Evolutionary conservation across 1,139 yeast genomes (phyloP), one percentile per base, ranked within the genome.

Genomic region (Candida buenavistaensis): DNA sequence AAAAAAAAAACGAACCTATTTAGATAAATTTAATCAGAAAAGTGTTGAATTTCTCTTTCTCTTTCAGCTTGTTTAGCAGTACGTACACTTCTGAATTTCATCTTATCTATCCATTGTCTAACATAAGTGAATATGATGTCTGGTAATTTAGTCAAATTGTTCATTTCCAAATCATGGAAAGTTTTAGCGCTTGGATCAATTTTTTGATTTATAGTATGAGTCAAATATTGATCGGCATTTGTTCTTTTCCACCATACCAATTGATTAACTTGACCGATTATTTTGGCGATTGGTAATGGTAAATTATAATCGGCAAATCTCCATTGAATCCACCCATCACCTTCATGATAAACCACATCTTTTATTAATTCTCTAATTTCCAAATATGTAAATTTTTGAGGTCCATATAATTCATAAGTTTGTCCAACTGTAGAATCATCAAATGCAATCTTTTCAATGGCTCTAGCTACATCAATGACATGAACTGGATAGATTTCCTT

Each of bases 381-480:
- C 40, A 65, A 62, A 52, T 75, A 72, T n/a, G 81, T 58, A 57
- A 79, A 74, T 50, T 72, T 70, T 57, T 84, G 84, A 14, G 81
- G 75, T n/a, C 95, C 95, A 53, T 67, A 72, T 46, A 87, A 73
- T 62, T 87, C 96, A 58, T 61, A 87, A 34, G 84, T 75, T 62
- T 84, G 75, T 43, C 95, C 95, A 17, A 71, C 72, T 17, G 95
- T 85, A 33, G 86, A 67, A 59, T 87, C 95, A 59, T 87, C 92
- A 57, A 68, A 87, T 11, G 88, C 92, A 50, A 87, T 84, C 51
- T 68, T 73, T 62, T 85, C 95, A 49, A 87, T 68, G 6, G 86
- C 95, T 45, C 75, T 68, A 13, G 95, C 94, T 36, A 87, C 90
- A 55, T 87, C 95, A 37, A 70, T 52, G 23, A 80, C 90, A 54